These are phyloP conservation scores for Macaranga tanarius DNA, from an alignment of 441 rosid genomes.

Conservation along the genomic window DNA sequence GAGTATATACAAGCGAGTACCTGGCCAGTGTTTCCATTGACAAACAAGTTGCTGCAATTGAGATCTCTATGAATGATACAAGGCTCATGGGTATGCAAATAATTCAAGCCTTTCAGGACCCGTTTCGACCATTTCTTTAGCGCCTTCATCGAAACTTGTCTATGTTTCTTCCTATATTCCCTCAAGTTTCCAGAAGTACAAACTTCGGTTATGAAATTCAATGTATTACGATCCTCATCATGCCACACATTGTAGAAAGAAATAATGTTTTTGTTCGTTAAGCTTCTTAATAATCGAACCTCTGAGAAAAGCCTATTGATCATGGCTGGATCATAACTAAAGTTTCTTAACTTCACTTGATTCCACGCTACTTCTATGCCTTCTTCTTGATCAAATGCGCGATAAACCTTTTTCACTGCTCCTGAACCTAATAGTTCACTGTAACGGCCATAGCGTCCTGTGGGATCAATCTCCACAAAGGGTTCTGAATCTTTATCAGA, in stretches of 20 bases:
- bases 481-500: conserved; percentile 50
- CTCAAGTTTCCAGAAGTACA: conserved; percentile 70
- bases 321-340: conserved; percentile 44
- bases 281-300: conserved; percentile 52
- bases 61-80: conserved; percentile 69
- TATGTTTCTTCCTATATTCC: conserved; percentile 68
- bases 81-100: conserved; percentile 60
- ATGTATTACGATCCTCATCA: conserved; percentile 46
- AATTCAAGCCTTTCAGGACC: conserved; percentile 57
- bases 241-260: conserved; percentile 57
- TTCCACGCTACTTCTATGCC: conserved; percentile 89
- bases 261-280: conserved; percentile 55
- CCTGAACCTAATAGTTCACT: conserved; percentile 51
- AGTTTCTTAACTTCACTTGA: conserved; percentile 50
- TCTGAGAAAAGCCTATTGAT: conserved; percentile 58
- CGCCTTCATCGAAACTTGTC: conserved; percentile 60
- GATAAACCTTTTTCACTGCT: conserved; percentile 62
- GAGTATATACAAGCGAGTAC: conserved; percentile 24
- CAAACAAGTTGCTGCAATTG: conserved; percentile 67
- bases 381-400: conserved; percentile 65
- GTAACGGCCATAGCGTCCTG: conserved; percentile 66
- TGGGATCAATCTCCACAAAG: conserved; percentile 60
- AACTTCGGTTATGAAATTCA: conserved; percentile 72
- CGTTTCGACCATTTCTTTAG: conserved; percentile 75
- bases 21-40: conserved; percentile 70